These are phyloP conservation scores for Chrysopogon serrulatus DNA, from an alignment of 176 grass and related monocot species.

Conservation along the genomic window DNA sequence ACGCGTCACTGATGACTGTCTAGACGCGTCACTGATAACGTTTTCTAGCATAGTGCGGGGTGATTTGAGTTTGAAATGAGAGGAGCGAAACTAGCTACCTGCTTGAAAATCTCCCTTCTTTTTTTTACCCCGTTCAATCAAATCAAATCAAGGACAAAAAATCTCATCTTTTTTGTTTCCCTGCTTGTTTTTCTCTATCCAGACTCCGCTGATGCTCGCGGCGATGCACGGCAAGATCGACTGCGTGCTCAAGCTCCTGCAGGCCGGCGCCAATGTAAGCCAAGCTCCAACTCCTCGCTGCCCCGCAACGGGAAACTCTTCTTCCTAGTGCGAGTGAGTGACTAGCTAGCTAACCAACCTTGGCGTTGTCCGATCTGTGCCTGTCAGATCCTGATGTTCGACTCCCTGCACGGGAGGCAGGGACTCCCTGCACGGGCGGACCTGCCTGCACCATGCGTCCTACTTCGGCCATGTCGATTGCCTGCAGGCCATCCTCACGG, in stretches of 20 bases:
- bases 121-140: not conserved
- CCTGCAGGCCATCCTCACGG: constrained; percentile 61
- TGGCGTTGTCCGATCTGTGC: not conserved
- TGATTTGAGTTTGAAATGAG: too few species aligned
- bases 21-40: too few species aligned
- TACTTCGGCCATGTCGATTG: constrained; percentile 83
- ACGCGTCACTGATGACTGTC: too few species aligned
- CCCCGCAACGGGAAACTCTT: too few species aligned
- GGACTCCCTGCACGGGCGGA: constrained; percentile 79
- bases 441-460: constrained; percentile 76
- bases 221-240: constrained; percentile 94
- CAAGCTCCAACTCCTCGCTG: not conserved
- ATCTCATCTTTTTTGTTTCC: not conserved
- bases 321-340: too few species aligned
- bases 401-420: too few species aligned
- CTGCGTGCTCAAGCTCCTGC: constrained; percentile 73
- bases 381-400: constrained; percentile 83
- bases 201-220: constrained; percentile 93
- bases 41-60: too few species aligned
- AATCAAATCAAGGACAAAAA: not conserved
- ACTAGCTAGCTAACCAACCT: not conserved
- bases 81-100: too few species aligned
- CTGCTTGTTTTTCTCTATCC: not conserved
- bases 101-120: not conserved
- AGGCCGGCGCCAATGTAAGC: constrained; percentile 81